Conservation (phyloP, 495 filamentous ascomycete genomes). For the Penicillium psychrofluorescens region DNA sequence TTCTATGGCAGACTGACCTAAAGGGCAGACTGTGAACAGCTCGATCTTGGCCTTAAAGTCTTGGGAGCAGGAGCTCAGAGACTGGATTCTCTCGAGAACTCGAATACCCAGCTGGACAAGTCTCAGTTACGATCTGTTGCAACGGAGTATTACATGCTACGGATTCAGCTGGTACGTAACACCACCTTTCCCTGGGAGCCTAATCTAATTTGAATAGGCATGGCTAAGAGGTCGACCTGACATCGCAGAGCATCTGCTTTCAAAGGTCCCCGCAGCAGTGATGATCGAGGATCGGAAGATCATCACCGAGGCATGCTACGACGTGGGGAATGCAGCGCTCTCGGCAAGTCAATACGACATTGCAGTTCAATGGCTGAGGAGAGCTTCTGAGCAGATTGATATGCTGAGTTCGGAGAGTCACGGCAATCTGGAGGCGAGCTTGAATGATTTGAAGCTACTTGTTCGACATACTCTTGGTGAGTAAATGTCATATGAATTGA, state of each 20-base stretch:
- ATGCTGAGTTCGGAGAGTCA: not conserved
- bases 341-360: conserved; percentile 41
- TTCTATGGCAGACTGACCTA: conserved; percentile 11
- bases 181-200: not conserved
- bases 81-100: conserved; percentile 46
- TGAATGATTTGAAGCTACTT: conserved; percentile 52
- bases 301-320: conserved; percentile 64
- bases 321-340: conserved; percentile 59
- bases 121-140: conserved; percentile 3
- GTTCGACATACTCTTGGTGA: conserved; percentile 46
- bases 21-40: conserved; percentile 38
- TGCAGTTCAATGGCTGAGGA: conserved; percentile 68
- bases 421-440: conserved; percentile 45
- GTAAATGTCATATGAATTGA: not conserved
- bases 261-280: conserved; percentile 40
- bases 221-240: conserved; percentile 65
- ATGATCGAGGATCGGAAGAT: conserved; percentile 37
- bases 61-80: conserved; percentile 59
- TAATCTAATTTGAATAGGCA: conserved; percentile 38
- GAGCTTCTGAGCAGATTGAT: conserved; percentile 54
- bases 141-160: conserved; percentile 60
- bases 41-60: conserved; percentile 49
- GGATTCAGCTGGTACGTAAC: conserved; percentile 55
- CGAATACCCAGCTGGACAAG: conserved; percentile 10
- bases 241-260: conserved; percentile 71